Evolutionary conservation across 1,284 basidiomycete species (phyloP).

Genomic region (Kwoniella shivajii): DNA sequence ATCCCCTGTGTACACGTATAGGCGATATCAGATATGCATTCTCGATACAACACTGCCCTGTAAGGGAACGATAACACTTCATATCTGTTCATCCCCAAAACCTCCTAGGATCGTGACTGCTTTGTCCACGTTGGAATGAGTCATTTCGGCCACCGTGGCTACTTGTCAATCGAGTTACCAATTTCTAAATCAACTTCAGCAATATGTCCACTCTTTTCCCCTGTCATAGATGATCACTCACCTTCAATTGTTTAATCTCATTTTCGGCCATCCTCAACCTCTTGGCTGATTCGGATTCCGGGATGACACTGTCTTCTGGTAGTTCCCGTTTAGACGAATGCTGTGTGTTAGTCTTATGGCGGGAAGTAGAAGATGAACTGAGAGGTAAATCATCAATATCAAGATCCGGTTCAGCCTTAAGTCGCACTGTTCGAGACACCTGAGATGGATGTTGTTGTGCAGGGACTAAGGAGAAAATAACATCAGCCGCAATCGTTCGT

Average conservation of each 20-base stretch:
- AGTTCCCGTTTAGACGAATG: background rate
- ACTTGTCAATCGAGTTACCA: background rate
- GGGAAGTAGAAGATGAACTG: background rate
- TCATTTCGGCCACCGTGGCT: too few species aligned
- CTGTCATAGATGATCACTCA: background rate
- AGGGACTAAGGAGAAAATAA: background rate
- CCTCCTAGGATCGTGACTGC: too few species aligned
- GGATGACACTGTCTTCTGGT: background rate
- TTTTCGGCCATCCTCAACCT: background rate
- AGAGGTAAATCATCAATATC: background rate
- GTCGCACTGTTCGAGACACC: background rate
- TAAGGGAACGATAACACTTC: too few species aligned
- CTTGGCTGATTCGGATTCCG: background rate
- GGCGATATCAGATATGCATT: too few species aligned
- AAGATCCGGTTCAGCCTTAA: conserved; percentile 7
- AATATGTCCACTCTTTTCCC: too few species aligned
- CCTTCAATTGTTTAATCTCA: conserved; percentile 1
- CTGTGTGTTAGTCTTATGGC: background rate
- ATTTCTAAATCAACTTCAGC: background rate
- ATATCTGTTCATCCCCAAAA: too few species aligned
- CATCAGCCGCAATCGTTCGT: background rate
- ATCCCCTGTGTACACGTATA: too few species aligned
- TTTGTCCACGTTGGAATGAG: too few species aligned
- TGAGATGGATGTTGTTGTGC: conserved; percentile 13
- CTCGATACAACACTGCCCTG: too few species aligned